Percentiles rank a stretch among this genome's conserved stretches.
Conservation (phyloP, 2,329 filamentous ascomycete genomes). For the Aureobasidium uvarum region DNA sequence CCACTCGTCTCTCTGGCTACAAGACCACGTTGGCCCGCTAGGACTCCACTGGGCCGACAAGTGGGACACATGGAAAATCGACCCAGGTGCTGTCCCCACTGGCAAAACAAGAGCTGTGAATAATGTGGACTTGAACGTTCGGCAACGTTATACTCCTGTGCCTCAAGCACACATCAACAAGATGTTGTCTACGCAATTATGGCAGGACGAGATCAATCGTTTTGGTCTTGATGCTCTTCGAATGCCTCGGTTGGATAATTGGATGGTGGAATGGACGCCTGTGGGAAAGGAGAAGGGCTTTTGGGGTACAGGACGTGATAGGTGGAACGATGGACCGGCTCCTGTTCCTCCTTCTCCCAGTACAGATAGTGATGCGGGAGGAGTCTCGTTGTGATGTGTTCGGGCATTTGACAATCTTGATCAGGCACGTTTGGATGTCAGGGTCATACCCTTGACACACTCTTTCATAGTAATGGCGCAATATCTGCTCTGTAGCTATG, state of each 20-base stretch:
- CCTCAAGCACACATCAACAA: constrained; percentile 8
- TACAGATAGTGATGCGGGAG: not conserved
- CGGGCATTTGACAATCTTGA: not conserved
- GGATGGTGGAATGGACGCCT: not conserved
- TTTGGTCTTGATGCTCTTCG: not conserved
- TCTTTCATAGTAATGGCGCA: no score
- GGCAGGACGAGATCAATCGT: not conserved
- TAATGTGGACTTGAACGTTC: not conserved
- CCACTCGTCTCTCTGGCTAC: not conserved
- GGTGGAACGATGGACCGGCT: not conserved
- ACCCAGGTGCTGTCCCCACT: not conserved
- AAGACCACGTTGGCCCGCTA: not conserved
- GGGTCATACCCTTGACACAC: not conserved
- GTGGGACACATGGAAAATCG: not conserved
- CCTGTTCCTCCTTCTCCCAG: not conserved
- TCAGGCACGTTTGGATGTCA: not conserved
- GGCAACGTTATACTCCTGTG: not conserved
- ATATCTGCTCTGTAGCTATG: not conserved
- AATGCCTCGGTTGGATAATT: not conserved
- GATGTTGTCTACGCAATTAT: not conserved
- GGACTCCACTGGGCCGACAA: not conserved
- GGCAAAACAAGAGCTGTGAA: not conserved
- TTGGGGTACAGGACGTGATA: not conserved
- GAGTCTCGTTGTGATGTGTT: not conserved
- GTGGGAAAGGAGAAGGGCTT: not conserved